Evolutionary conservation across 1,284 basidiomycete species (phyloP).

Genomic region (Cutaneotrichosporon mucoides): DNA sequence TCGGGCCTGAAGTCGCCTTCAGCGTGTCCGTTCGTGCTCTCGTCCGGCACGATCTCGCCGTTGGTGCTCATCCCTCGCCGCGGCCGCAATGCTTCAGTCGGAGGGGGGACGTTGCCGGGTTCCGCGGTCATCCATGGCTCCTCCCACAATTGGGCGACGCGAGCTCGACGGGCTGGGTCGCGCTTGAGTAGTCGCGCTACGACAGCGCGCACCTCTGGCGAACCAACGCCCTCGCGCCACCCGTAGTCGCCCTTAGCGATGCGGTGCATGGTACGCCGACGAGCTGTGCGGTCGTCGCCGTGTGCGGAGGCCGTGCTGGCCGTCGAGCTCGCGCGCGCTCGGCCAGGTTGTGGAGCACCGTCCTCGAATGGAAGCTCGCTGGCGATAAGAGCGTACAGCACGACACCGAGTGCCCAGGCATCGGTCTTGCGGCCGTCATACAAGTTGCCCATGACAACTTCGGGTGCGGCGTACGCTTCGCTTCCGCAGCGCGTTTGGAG

Average conservation of each 20-base stretch:
- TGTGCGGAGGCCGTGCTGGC: not conserved
- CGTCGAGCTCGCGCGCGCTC: slow-evolving; percentile 20
- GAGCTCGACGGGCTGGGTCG: slow-evolving; percentile 61
- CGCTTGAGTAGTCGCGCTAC: slow-evolving; percentile 64
- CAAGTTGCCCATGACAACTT: slow-evolving; percentile 69
- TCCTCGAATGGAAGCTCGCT: slow-evolving; percentile 54
- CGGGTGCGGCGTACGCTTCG: slow-evolving; percentile 87
- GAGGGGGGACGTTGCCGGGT: slow-evolving; percentile 26
- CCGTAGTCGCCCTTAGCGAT: slow-evolving; percentile 72
- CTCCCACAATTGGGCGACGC: slow-evolving; percentile 62
- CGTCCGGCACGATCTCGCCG: not conserved
- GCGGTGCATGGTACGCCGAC: slow-evolving; percentile 54
- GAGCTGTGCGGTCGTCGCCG: slow-evolving; percentile 9
- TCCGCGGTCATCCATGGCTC: slow-evolving; percentile 59
- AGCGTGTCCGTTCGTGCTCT: not conserved
- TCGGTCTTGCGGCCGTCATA: slow-evolving; percentile 88
- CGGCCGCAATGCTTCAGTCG: slow-evolving; percentile 9
- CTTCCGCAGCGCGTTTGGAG: slow-evolving; percentile 84
- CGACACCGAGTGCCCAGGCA: slow-evolving; percentile 82
- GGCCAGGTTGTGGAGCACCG: slow-evolving; percentile 14
- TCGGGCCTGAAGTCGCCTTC: not conserved
- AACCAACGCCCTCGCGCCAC: slow-evolving; percentile 54
- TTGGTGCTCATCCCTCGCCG: not conserved
- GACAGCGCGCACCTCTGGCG: slow-evolving; percentile 48
- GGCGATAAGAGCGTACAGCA: slow-evolving; percentile 69